phyloP scores from a whole-genome alignment of 768 basidiomycete genomes.

The Kwoniella dejecticola region DNA sequence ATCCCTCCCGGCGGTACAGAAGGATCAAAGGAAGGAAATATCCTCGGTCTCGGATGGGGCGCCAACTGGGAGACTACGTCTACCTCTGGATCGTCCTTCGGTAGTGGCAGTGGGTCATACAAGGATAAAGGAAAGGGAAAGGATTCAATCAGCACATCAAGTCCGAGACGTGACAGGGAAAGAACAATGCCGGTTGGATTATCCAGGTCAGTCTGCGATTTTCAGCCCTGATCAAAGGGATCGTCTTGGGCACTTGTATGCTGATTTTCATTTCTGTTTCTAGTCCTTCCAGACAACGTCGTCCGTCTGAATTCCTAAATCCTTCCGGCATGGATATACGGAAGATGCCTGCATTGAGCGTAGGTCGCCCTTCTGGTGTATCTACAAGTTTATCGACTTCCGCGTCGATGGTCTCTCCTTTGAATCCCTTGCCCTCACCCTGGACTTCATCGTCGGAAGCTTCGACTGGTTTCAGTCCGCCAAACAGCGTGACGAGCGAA shows the following conservation, averaged over 20 bases:
- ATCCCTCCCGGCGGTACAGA: constrained; percentile 10
- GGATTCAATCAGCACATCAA: constrained; percentile 35
- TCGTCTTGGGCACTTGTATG: not conserved
- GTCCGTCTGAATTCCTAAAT: constrained; percentile 48
- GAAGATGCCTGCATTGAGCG: constrained; percentile 29
- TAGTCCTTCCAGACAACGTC: constrained; percentile 41
- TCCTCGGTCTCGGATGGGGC: constrained; percentile 41
- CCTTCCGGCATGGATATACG: constrained; percentile 30
- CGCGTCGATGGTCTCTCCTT: constrained; percentile 52
- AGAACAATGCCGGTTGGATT: constrained; percentile 25
- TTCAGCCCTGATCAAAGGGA: not conserved
- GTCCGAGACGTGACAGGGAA: constrained; percentile 39
- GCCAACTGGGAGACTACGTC: constrained; percentile 30
- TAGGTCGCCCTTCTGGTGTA: constrained; percentile 12
- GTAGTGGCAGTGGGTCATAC: constrained; percentile 20
- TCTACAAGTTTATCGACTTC: constrained; percentile 44
- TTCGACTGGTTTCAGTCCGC: constrained; percentile 28
- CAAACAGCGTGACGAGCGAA: constrained; percentile 33
- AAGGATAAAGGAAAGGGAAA: constrained; percentile 44
- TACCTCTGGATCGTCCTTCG: constrained; percentile 27
- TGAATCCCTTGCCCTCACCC: constrained; percentile 53
- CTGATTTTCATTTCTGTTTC: not conserved
- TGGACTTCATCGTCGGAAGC: constrained; percentile 37
- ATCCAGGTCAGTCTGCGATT: constrained; percentile 33
- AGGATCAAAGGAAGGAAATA: constrained; percentile 30